Percentiles rank a stretch among this genome's conserved stretches.
These are phyloP conservation scores for Astragalus glycyphyllos DNA, from an alignment of 306 rosid species.

Conservation along the genomic window DNA sequence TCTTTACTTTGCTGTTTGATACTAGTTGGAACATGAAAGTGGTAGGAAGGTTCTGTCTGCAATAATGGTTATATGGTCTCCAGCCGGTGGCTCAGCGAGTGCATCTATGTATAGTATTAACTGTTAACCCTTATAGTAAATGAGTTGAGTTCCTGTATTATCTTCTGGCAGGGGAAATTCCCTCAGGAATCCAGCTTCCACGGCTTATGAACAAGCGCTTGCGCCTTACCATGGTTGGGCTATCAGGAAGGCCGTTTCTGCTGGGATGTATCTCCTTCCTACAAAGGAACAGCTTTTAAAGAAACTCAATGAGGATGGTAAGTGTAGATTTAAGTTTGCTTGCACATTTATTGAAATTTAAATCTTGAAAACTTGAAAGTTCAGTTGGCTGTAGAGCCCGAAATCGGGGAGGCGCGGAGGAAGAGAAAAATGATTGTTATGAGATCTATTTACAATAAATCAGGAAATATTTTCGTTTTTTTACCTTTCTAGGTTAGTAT, in stretches of 20 bases:
- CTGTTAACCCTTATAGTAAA: too few relatives aligned
- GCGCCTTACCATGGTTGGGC: constrained; percentile 94
- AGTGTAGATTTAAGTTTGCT: constrained; percentile 43
- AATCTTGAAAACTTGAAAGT: constrained; percentile 27
- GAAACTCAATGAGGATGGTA: constrained; percentile 91
- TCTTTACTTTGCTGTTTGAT: neutral
- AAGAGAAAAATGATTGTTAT: constrained; percentile 10
- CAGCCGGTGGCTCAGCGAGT: constrained; percentile 5
- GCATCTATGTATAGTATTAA: too few relatives aligned
- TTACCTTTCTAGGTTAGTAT: neutral
- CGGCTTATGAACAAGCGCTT: constrained; percentile 78
- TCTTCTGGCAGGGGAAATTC: constrained; percentile 74
- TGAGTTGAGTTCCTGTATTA: constrained; percentile 33
- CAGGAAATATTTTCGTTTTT: neutral
- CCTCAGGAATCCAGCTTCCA: constrained; percentile 84
- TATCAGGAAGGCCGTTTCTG: constrained; percentile 87
- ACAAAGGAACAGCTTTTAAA: constrained; percentile 67
- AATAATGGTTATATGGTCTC: neutral
- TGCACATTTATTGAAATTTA: constrained; percentile 22
- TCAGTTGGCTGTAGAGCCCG: constrained; percentile 6
- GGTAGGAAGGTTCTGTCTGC: neutral
- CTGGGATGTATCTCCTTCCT: constrained; percentile 92
- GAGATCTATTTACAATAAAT: constrained; percentile 6
- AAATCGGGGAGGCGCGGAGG: too few relatives aligned
- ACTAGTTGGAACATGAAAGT: constrained; percentile 8